Base-by-base conservation (phyloP, 2,329 filamentous ascomycete species). In the Fusarium cicatricum region DNA sequence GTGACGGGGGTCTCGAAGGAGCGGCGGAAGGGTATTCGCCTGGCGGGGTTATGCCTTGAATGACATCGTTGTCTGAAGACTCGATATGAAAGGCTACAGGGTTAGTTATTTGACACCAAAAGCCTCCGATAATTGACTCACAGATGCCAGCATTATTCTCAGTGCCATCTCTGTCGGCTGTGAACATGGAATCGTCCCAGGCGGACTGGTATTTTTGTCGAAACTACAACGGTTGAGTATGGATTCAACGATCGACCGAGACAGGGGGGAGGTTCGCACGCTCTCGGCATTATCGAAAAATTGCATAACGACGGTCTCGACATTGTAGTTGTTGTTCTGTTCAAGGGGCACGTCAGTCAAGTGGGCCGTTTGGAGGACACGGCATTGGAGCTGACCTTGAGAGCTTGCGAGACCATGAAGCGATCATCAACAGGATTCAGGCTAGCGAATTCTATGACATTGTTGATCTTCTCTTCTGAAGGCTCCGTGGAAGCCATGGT, bases 1-100 rank as follows among this genome's bases (percentile, higher is more conserved):
- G 77, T 17, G 86, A 88, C 2, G 86, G 86, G n/a, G 86, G 86
- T 51, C 85, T 79, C 15, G 86, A 87, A 0, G 84, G 83, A 5
- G 82, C 80, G 23, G 75, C 76, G 9, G 73, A 72, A 31, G 74
- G 75, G 52, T 79, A 79, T 39, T 76, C 75, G 11, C 70, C 68
- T 2, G 74, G 73, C 29, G 79, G 75, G 7, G 78, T 74, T 11
- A 77, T 71, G 16, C 79, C 78, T 37, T 79, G 76, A 28, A 82
- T 76, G 31, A 79, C 67, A 31, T 68, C 69, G 55, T 71, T 72
- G 52, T 81, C 80, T 37, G 81, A 74, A 8, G 80, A 77, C 56
- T 87, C 82, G 55, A 87, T 80, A 60, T 82, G 80, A 67, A 86
- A 87, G 14, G 82, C 82, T 81, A 63, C 11, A 43, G 16, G 38